phyloP scores from a whole-genome alignment of 2,329 filamentous ascomycete genomes.

The Paracamarosporium sp. region DNA sequence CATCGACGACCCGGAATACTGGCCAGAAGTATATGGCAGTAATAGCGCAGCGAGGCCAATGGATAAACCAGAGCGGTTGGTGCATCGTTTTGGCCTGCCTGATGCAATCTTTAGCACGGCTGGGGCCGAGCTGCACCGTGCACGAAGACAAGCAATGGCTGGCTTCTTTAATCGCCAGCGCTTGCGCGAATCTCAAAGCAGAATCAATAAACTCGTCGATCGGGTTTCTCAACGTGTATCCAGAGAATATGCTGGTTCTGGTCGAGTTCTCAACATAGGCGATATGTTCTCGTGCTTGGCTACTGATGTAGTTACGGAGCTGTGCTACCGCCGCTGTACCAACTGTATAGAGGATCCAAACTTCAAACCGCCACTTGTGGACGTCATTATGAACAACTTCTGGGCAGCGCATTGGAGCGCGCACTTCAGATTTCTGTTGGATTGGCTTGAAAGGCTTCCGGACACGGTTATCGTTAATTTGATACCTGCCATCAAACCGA shows the following conservation, averaged over 20 bases:
- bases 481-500: background rate
- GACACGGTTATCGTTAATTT: background rate
- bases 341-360: constrained; percentile 3
- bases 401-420: constrained; percentile 2
- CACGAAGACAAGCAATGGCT: constrained; percentile 26
- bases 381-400: background rate
- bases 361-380: constrained; percentile 5
- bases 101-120: constrained; percentile 23
- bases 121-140: constrained; percentile 28
- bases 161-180: constrained; percentile 30
- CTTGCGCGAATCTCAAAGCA: background rate
- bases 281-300: constrained; percentile 6
- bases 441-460: background rate
- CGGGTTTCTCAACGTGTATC: constrained; percentile 1
- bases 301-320: constrained; percentile 1
- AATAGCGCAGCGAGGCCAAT: constrained; percentile 10
- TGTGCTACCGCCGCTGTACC: constrained; percentile 6
- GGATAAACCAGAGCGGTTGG: constrained; percentile 6
- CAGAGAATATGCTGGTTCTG: constrained; percentile 1
- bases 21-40: background rate
- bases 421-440: background rate
- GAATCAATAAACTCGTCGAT: constrained; percentile 4
- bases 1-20: background rate
- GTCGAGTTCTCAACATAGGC: background rate
- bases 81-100: constrained; percentile 13